Evolutionary conservation across 164 flowering plant species (phyloP).

Genomic region (Warburgia ugandensis): DNA sequence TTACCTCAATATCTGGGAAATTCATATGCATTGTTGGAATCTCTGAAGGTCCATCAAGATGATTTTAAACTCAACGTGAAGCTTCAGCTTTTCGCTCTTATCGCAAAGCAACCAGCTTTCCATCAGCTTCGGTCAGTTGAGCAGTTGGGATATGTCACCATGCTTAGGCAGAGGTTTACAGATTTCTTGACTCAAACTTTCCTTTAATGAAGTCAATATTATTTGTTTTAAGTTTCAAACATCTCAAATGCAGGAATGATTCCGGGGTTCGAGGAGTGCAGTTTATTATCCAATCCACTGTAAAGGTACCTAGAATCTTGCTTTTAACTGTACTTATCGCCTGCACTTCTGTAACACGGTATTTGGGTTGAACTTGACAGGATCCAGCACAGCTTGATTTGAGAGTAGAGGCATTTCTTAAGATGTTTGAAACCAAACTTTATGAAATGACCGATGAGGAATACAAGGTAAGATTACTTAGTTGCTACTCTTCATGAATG

Average conservation of each 20-base stretch:
- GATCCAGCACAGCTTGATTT: slow-evolving; percentile 67
- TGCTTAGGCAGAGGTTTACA: slow-evolving; percentile 54
- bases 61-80: slow-evolving; percentile 64
- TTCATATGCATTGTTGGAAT: slow-evolving; percentile 4
- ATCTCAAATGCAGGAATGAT: slow-evolving; percentile 48
- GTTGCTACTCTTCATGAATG: neutral
- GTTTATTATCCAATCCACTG: slow-evolving; percentile 80
- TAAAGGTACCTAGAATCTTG: slow-evolving; percentile 41
- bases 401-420: slow-evolving; percentile 74
- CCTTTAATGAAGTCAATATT: neutral
- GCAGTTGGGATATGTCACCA: slow-evolving; percentile 93
- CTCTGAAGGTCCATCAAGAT: slow-evolving; percentile 69
- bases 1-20: slow-evolving; percentile 1
- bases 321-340: neutral
- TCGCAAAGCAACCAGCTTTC: slow-evolving; percentile 87
- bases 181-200: neutral
- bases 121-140: slow-evolving; percentile 96
- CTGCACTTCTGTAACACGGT: slow-evolving; percentile 5
- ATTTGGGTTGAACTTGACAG: slow-evolving; percentile 29
- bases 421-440: slow-evolving; percentile 68
- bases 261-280: slow-evolving; percentile 76
- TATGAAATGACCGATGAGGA: slow-evolving; percentile 69
- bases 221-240: neutral
- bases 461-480: slow-evolving; percentile 49
- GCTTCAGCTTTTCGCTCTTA: slow-evolving; percentile 81